A percentile compares a stretch with the other conserved stretches of the same genome.
These are phyloP conservation scores for Nicotiana undulata DNA, from an alignment of 257 asterid genomes.

Conservation along the genomic window DNA sequence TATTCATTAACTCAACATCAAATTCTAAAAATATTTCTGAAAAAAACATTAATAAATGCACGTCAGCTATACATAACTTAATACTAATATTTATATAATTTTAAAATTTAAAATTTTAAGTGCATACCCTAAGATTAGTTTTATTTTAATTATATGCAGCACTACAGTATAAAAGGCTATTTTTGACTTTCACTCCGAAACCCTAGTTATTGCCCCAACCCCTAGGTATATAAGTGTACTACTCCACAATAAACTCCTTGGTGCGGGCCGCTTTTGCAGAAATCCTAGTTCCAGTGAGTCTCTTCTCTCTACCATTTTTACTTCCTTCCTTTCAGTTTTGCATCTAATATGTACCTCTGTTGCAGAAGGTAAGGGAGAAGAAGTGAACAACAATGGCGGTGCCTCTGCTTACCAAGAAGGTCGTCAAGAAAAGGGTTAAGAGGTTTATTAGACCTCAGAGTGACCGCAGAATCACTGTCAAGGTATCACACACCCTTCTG, in stretches of 20 bases:
- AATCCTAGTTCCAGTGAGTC: constrained; percentile 11
- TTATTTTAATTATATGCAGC: too few species aligned
- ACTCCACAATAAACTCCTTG: neutral
- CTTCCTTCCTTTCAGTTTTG: neutral
- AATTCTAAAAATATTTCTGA: too few species aligned
- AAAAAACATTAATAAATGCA: too few species aligned
- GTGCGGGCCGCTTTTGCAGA: neutral
- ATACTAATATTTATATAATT: too few species aligned
- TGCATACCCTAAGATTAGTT: too few species aligned
- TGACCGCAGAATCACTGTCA: constrained; percentile 29
- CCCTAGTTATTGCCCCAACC: neutral
- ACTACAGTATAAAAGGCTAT: neutral
- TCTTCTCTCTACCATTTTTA: neutral
- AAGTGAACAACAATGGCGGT: constrained; percentile 21
- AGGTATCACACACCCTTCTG: constrained; percentile 7
- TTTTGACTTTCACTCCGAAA: neutral
- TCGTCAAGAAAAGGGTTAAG: constrained; percentile 29
- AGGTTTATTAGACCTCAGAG: constrained; percentile 32
- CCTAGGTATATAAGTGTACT: neutral
- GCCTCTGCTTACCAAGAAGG: constrained; percentile 26
- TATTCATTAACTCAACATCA: too few species aligned
- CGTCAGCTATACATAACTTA: too few species aligned
- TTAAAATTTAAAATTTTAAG: too few species aligned
- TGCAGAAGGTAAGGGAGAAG: neutral
- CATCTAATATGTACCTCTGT: neutral